Percentiles rank a stretch among this genome's conserved stretches.
Conservation (phyloP, 1,284 basidiomycete species). For the Singerocomus inundabilis region DNA sequence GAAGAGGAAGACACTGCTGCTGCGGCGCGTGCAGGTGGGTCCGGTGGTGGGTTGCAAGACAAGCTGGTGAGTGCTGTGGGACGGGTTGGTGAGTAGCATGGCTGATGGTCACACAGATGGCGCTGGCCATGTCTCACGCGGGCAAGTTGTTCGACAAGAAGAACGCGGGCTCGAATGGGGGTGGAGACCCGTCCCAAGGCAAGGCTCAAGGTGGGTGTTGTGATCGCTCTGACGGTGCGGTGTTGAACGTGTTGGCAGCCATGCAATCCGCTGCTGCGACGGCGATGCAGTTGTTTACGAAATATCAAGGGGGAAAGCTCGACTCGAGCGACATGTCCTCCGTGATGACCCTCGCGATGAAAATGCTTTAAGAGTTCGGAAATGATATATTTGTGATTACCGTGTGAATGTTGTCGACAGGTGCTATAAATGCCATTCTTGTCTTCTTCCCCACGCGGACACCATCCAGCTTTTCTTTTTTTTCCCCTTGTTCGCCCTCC, state of each 20-base stretch:
- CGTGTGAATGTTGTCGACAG: constrained; percentile 6
- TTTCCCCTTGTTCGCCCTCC: background rate
- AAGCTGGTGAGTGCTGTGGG: constrained; percentile 27
- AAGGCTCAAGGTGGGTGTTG: constrained; percentile 32
- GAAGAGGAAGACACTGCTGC: constrained; percentile 9
- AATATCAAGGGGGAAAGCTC: constrained; percentile 31
- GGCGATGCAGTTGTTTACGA: constrained; percentile 29
- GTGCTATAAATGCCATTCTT: constrained; percentile 18
- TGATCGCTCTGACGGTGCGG: background rate
- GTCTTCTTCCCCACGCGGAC: no score
- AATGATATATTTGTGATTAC: background rate
- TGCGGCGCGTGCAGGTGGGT: constrained; percentile 3
- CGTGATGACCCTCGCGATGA: constrained; percentile 30
- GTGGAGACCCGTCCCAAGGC: constrained; percentile 12
- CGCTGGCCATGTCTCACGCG: constrained; percentile 34
- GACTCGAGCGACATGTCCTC: constrained; percentile 31
- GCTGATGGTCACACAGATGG: constrained; percentile 22
- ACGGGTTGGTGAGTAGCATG: background rate
- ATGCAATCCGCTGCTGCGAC: constrained; percentile 35
- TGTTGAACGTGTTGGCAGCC: constrained; percentile 13
- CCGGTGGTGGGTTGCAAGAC: constrained; percentile 28
- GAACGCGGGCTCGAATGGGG: constrained; percentile 21
- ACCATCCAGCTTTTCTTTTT: background rate
- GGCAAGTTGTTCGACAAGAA: constrained; percentile 37
- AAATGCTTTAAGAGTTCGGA: constrained; percentile 14